Base-by-base conservation (phyloP, 192 early-diverging fungal genomes). In the Dissophora globulifera region DNA sequence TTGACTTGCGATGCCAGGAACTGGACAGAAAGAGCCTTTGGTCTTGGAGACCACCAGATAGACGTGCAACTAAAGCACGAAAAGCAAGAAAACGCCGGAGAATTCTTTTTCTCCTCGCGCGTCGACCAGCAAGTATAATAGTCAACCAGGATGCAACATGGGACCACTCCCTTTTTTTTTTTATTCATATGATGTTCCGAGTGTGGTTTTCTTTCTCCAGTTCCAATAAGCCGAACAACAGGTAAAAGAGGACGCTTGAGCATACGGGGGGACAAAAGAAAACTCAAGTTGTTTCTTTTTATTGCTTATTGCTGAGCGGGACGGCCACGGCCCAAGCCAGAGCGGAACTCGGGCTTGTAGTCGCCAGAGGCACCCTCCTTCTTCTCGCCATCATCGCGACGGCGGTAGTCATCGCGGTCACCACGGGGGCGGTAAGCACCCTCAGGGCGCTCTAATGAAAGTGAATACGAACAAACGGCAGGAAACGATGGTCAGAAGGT, bases 341-440 rank as follows among this genome's bases (percentile, higher is more conserved):
- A 91, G 85, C 93, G 92, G 94, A 99, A 99, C 85, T 96, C 95
- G 63, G 97, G 96, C 82, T 92, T 90, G 88, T 92, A 99, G 86
- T 94, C 91, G 71, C 93, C 94, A 65, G 91, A 88, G 66, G 93
- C 93, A 62, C 90, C 92, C 81, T 97, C 95, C 92, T 97, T 96
- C 88, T 92, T 91, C 79, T 86, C 87, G 82, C 84, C 88, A 58
- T 87, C 86, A 81, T 92, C 88, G 65, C 88, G 89, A 60, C 93
- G 91, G 66, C 95, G 88, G 85, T 96, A 96, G 81, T 92, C 91
- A 69, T 91, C 93, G 67, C 88, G 89, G 53, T 90, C 89, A 79
- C 90, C 89, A 76, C 94, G 90, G 66, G 63, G 58, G 58, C 72
- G 72, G 64, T 76, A 76, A 58, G 63, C 72, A 81, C 91, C 88